Percentiles rank a stretch among this genome's conserved stretches.
These are phyloP conservation scores for Acanthamoeba healyi DNA, from an alignment of 208 protist genomes.

Conservation along the genomic window DNA sequence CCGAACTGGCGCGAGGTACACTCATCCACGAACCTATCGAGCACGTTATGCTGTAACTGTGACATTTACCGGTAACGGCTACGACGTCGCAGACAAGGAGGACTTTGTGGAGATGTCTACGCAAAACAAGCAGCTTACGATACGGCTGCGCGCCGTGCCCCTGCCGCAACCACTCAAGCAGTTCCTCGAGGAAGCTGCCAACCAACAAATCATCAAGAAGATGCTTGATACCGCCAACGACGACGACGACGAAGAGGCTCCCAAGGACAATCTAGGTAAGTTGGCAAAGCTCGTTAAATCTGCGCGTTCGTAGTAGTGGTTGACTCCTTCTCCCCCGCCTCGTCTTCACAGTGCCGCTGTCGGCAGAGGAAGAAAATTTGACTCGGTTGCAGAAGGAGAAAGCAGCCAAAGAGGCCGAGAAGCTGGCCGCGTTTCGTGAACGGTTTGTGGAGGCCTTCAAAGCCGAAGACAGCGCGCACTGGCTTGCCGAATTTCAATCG, in stretches of 20 bases:
- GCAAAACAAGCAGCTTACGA: slow-evolving; percentile 75
- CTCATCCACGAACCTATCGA: neutral
- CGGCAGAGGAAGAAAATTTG: neutral
- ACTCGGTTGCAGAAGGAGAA: slow-evolving; percentile 25
- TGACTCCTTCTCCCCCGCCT: too few species aligned
- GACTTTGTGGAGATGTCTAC: slow-evolving; percentile 58
- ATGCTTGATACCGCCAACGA: slow-evolving; percentile 50
- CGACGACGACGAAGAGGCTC: neutral
- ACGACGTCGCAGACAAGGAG: neutral
- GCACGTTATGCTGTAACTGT: neutral
- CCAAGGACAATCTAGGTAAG: neutral
- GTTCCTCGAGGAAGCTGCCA: slow-evolving; percentile 76
- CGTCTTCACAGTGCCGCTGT: too few species aligned
- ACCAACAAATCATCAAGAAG: slow-evolving; percentile 72
- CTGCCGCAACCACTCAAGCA: slow-evolving; percentile 78
- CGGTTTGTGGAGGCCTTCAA: slow-evolving; percentile 7
- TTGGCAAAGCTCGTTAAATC: neutral
- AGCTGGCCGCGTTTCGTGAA: slow-evolving; percentile 7
- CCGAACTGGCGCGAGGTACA: slow-evolving; percentile 72
- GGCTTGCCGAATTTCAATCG: slow-evolving; percentile 30
- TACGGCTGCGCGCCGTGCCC: slow-evolving; percentile 80
- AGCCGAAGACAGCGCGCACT: neutral
- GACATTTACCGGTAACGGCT: neutral
- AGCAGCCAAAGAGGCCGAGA: slow-evolving; percentile 33
- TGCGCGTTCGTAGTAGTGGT: too few species aligned